Conservation (phyloP, 495 filamentous ascomycete species). For the Daldinia decipiens region DNA sequence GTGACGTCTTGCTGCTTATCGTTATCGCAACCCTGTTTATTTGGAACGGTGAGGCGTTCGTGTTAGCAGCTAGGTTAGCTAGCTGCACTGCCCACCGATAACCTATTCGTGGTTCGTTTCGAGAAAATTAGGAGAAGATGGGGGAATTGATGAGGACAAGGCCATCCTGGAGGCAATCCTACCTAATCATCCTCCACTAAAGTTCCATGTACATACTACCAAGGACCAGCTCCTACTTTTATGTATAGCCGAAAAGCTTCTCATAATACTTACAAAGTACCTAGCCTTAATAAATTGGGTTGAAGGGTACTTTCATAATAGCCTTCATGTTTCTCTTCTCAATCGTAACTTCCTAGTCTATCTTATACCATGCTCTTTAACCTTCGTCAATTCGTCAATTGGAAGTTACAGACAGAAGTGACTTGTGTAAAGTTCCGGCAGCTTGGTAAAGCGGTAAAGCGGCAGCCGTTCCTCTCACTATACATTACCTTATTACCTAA, state of each 20-base stretch:
- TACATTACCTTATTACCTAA: background rate
- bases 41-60: conserved; percentile 2
- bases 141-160: background rate
- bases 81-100: background rate
- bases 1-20: conserved; percentile 28
- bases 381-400: background rate
- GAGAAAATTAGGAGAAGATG: conserved; percentile 4
- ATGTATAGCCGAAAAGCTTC: conserved; percentile 3
- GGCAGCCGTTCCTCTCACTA: conserved; percentile 16
- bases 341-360: conserved; percentile 1
- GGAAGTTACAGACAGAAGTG: background rate
- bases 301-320: background rate
- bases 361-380: background rate
- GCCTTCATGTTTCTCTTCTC: background rate
- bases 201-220: conserved; percentile 4
- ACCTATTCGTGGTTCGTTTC: background rate
- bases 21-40: conserved; percentile 18
- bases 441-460: conserved; percentile 43
- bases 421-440: conserved; percentile 13
- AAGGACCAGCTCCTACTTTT: background rate
- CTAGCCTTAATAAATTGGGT: background rate
- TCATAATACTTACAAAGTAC: conserved; percentile 2
- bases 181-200: conserved; percentile 3
- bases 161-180: background rate
- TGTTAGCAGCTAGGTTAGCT: background rate